phyloP scores from a whole-genome alignment of 805 yeast species.

The Saccharomycopsis sp. region DNA sequence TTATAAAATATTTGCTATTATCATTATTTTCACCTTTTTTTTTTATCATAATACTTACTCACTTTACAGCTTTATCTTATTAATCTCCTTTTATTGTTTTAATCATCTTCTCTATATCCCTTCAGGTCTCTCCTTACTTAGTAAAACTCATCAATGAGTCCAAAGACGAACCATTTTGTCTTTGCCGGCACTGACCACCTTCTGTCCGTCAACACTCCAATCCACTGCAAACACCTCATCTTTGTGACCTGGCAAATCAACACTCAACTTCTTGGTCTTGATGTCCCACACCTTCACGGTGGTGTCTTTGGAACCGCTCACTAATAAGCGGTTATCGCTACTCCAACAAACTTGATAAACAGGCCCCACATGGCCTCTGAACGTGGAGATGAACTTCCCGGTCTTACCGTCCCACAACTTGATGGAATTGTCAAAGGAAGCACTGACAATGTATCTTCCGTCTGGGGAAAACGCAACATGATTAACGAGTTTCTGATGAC shows the following conservation, averaged over 20 bases:
- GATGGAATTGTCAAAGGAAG: conserved; percentile 91
- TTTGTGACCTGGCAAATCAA: conserved; percentile 90
- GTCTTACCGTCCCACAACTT: conserved; percentile 94
- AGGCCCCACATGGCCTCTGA: conserved; percentile 96
- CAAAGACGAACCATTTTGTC: conserved; percentile 91
- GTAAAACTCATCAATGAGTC: conserved; percentile 54
- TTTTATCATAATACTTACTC: no score
- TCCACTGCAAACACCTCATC: conserved; percentile 97
- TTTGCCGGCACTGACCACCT: conserved; percentile 96
- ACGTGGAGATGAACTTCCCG: conserved; percentile 82
- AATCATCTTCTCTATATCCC: background rate
- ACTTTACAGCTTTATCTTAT: background rate
- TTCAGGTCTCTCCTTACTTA: background rate
- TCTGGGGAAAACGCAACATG: conserved; percentile 96
- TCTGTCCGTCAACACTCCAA: conserved; percentile 92
- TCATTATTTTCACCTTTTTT: no score
- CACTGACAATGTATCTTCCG: conserved; percentile 81
- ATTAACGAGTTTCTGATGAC: conserved; percentile 93
- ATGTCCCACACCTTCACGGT: conserved; percentile 96
- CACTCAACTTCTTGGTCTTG: conserved; percentile 69
- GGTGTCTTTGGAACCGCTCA: conserved; percentile 91
- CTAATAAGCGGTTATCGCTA: conserved; percentile 82
- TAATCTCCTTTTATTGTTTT: background rate
- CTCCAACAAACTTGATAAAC: conserved; percentile 98
- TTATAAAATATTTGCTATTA: no score